Conservation (phyloP, 371 early-diverging fungal species). For the Racocetra persica region DNA sequence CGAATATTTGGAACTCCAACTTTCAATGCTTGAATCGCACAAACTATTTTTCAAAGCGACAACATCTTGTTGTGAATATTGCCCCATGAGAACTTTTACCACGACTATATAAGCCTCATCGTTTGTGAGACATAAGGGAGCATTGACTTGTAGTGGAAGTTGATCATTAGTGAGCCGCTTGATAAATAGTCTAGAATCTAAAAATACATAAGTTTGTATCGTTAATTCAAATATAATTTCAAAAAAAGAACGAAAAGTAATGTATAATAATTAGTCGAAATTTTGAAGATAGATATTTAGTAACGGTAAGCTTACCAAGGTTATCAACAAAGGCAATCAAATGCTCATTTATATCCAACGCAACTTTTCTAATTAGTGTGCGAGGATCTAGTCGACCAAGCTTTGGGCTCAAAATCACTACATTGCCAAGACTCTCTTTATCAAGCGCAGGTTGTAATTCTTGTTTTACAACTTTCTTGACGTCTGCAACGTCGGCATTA, state of each 20-base stretch:
- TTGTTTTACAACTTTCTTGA: slow-evolving; percentile 33
- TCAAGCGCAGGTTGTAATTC: slow-evolving; percentile 41
- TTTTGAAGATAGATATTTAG: not conserved
- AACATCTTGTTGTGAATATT: slow-evolving; percentile 28
- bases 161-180: slow-evolving; percentile 37
- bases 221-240: no score
- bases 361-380: slow-evolving; percentile 27
- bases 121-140: slow-evolving; percentile 36
- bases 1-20: slow-evolving; percentile 34
- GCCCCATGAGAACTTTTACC: slow-evolving; percentile 29
- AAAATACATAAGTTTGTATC: not conserved
- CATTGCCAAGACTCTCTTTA: slow-evolving; percentile 38
- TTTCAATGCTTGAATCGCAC: slow-evolving; percentile 38
- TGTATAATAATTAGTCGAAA: not conserved
- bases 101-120: slow-evolving; percentile 39
- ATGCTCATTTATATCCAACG: not conserved
- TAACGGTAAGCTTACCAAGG: slow-evolving; percentile 17
- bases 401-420: slow-evolving; percentile 37
- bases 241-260: not conserved
- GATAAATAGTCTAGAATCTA: slow-evolving; percentile 30
- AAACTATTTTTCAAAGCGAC: slow-evolving; percentile 15
- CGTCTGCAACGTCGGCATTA: slow-evolving; percentile 35
- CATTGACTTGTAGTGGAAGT: slow-evolving; percentile 42
- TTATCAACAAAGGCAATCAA: slow-evolving; percentile 42
- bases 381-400: slow-evolving; percentile 28